Percentiles rank a stretch among this genome's conserved stretches.
These are phyloP conservation scores for Eudorina sp. DNA, from an alignment of 139 green algal genomes.

Conservation along the genomic window DNA sequence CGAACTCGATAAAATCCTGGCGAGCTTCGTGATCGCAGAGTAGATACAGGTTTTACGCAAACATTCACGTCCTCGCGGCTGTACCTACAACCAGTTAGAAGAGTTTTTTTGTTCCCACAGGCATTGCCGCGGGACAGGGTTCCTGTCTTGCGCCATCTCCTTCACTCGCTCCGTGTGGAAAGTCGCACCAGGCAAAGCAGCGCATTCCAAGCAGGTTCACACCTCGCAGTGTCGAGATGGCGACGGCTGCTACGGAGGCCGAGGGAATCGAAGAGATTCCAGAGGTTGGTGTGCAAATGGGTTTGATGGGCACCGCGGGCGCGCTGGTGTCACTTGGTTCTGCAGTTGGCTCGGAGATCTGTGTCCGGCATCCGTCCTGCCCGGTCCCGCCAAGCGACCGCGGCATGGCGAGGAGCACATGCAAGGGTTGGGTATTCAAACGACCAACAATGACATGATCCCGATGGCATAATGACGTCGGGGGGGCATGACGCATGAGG, in stretches of 20 bases:
- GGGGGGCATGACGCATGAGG: too few species aligned
- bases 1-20: too few species aligned
- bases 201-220: neutral
- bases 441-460: too few species aligned
- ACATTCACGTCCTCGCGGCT: too few species aligned
- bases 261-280: slow-evolving; percentile 42
- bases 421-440: too few species aligned
- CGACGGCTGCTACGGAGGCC: slow-evolving; percentile 6
- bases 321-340: neutral
- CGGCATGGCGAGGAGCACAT: too few species aligned
- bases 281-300: slow-evolving; percentile 15
- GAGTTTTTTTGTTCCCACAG: neutral
- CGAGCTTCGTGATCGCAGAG: too few species aligned
- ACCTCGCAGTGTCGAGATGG: slow-evolving; percentile 1
- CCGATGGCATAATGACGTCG: too few species aligned
- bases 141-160: neutral
- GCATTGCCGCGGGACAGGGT: neutral
- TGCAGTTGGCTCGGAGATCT: neutral
- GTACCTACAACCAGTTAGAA: neutral
- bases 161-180: neutral
- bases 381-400: too few species aligned
- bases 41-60: too few species aligned
- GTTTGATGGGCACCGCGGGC: too few species aligned
- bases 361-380: too few species aligned
- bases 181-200: neutral